These are phyloP conservation scores for Solanum pimpinellifolium DNA, from an alignment of 257 asterid species.

Conservation along the genomic window DNA sequence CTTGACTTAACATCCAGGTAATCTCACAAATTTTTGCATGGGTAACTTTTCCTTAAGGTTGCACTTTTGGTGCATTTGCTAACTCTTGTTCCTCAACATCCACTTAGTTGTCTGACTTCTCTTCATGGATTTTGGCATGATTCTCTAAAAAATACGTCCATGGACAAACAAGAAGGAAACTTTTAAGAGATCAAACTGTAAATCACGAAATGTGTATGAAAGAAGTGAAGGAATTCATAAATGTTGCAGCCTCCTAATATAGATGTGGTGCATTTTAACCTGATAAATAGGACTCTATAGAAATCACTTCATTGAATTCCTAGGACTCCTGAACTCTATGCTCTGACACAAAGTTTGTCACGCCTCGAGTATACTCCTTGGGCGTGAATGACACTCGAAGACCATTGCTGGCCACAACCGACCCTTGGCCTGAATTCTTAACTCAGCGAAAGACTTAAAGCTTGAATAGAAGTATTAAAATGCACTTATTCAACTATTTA, in stretches of 20 bases:
- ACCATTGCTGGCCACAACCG: background rate
- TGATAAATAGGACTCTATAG: background rate
- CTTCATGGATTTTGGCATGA: background rate
- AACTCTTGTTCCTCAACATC: background rate
- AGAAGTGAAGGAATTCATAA: too few species aligned
- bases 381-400: background rate
- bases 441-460: background rate
- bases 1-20: too few species aligned
- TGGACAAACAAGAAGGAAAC: background rate
- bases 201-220: background rate
- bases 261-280: background rate
- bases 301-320: background rate
- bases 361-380: background rate
- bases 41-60: too few species aligned
- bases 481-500: background rate
- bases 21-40: too few species aligned
- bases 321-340: background rate
- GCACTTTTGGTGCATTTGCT: too few species aligned
- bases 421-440: background rate
- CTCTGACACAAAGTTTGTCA: background rate
- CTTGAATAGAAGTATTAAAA: too few species aligned
- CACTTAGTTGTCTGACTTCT: fast-evolving
- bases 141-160: too few species aligned
- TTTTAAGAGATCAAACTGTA: background rate
- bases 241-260: background rate